Evolutionary conservation across 129 eudicot species (phyloP).

Genomic region (Centaurea solstitialis): DNA sequence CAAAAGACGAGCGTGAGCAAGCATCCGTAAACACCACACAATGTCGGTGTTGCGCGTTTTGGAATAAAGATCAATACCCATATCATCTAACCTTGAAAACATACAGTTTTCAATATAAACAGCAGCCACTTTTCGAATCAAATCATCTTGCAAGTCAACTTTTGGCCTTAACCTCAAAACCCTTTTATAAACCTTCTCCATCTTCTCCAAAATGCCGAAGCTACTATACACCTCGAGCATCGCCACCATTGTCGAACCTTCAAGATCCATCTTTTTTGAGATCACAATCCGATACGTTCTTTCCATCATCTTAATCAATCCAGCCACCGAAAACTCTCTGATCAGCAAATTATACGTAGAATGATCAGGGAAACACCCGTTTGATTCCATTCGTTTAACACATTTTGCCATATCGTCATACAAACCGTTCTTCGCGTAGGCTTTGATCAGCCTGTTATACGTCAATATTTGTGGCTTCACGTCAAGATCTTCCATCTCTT

Average conservation of each 20-base stretch:
- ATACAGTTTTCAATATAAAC: constrained; percentile 47
- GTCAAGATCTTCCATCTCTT: constrained; percentile 36
- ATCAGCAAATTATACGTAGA: constrained; percentile 48
- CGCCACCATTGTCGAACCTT: constrained; percentile 39
- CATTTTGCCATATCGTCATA: constrained; percentile 49
- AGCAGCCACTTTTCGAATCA: constrained; percentile 46
- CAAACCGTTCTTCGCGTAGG: constrained; percentile 32
- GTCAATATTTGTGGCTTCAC: constrained; percentile 28
- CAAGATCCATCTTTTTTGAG: constrained; percentile 44
- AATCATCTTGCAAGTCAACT: constrained; percentile 27
- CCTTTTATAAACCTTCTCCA: constrained; percentile 36
- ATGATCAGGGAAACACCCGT: constrained; percentile 40
- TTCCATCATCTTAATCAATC: constrained; percentile 57
- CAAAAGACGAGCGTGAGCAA: constrained; percentile 44
- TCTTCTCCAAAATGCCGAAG: constrained; percentile 45
- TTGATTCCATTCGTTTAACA: constrained; percentile 38
- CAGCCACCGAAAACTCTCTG: constrained; percentile 44
- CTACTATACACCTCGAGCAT: constrained; percentile 52
- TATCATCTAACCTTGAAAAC: constrained; percentile 46
- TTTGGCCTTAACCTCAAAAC: constrained; percentile 33
- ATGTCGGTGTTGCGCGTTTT: constrained; percentile 28
- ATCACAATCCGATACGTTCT: constrained; percentile 30
- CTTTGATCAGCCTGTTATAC: constrained; percentile 40
- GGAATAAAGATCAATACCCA: constrained; percentile 31
- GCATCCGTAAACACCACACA: constrained; percentile 46